phyloP scores from a whole-genome alignment of 768 basidiomycete genomes.

The Rhodotorula kratochvilovae region DNA sequence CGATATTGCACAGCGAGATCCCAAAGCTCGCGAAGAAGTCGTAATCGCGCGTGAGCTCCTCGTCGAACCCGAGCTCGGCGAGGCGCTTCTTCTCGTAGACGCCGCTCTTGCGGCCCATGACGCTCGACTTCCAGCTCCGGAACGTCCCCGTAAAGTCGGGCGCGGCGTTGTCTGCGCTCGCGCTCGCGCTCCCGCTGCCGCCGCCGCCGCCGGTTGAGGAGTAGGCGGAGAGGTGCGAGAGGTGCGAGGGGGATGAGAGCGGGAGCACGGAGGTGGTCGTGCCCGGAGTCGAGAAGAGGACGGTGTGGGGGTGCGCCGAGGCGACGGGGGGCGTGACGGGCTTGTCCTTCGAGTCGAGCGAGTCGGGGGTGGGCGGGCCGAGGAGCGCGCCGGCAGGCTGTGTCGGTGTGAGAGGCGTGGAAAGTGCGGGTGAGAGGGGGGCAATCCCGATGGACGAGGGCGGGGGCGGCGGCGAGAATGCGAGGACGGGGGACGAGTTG shows the following conservation, averaged over 20 bases:
- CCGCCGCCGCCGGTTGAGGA: background rate
- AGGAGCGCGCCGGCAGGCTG: background rate
- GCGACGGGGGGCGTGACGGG: background rate
- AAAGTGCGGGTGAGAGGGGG: background rate
- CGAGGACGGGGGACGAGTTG: background rate
- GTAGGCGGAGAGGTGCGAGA: background rate
- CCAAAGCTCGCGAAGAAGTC: conserved; percentile 37
- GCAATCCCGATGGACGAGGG: background rate
- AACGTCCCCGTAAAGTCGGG: conserved; percentile 17
- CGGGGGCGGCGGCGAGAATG: background rate
- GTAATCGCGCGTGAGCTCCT: conserved; percentile 34
- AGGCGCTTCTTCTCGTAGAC: conserved; percentile 29
- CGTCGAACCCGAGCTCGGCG: conserved; percentile 35
- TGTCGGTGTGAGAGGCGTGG: background rate
- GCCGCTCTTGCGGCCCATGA: conserved; percentile 9
- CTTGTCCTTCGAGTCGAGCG: background rate
- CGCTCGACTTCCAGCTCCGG: conserved; percentile 26
- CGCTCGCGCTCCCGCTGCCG: too few species aligned
- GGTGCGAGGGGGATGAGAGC: conserved; percentile 3
- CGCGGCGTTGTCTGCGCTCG: background rate
- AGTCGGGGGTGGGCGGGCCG: background rate
- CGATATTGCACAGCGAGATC: conserved; percentile 36
- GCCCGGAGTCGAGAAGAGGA: conserved; percentile 5
- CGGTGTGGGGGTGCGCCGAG: background rate
- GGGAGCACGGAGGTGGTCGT: conserved; percentile 4